Percentiles rank a stretch among this genome's conserved stretches.
These are phyloP conservation scores for Ophiobolus disseminans DNA, from an alignment of 2,329 filamentous ascomycete species.

Conservation along the genomic window DNA sequence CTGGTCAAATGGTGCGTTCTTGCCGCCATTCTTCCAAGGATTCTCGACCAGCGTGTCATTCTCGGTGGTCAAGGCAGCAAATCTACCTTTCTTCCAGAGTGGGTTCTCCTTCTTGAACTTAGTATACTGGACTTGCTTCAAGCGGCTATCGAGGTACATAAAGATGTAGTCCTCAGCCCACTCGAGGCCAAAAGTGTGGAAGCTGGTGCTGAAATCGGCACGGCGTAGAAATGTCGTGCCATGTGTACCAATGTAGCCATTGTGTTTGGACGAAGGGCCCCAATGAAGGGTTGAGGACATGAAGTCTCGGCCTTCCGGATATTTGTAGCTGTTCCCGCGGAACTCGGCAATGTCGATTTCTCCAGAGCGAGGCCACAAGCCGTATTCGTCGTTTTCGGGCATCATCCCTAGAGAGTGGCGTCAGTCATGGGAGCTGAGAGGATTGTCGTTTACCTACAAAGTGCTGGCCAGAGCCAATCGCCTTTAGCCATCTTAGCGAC, in stretches of 20 bases:
- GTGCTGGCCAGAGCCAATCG: constrained; percentile 88
- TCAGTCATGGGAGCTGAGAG: neutral
- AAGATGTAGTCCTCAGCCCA: constrained; percentile 88
- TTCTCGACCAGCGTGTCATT: constrained; percentile 71
- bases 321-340: constrained; percentile 76
- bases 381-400: constrained; percentile 74
- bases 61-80: constrained; percentile 63
- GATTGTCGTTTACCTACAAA: constrained; percentile 58
- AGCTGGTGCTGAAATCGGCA: constrained; percentile 71
- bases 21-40: constrained; percentile 68
- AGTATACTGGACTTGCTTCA: constrained; percentile 79
- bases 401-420: constrained; percentile 49
- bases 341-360: constrained; percentile 84
- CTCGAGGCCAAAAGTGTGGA: constrained; percentile 72
- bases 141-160: constrained; percentile 78
- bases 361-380: constrained; percentile 76
- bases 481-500: constrained; percentile 75
- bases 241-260: constrained; percentile 33
- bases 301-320: constrained; percentile 78
- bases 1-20: constrained; percentile 76
- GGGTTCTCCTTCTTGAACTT: constrained; percentile 63
- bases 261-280: constrained; percentile 56
- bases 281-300: constrained; percentile 79
- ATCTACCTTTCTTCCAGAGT: constrained; percentile 72
- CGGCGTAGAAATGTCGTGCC: constrained; percentile 58